Base-by-base conservation (phyloP, 345 rosid genomes). In the Barbarea vulgaris region DNA sequence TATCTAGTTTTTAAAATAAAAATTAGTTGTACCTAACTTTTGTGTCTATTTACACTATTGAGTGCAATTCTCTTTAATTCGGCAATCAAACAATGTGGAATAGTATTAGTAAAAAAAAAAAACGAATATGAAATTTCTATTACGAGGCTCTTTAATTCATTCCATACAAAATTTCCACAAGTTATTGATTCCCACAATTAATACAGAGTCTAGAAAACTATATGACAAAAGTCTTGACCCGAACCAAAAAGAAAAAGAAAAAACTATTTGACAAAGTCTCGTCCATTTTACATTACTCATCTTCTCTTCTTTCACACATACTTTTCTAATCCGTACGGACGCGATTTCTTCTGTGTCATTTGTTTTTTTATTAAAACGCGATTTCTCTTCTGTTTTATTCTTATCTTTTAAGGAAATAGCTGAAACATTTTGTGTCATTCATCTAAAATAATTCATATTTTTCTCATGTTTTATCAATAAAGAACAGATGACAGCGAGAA, bases 311-410 rank as follows among this genome's bases (percentile, higher is more conserved):
- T 54, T 69, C 75, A 55, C 67, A 54, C 76, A 17, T 37, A 69
- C 72, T 77, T 70, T 77, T 64, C 46, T 8, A 9, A 13, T 9
- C 21, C 13, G 69, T 75, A 54, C 64, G 79, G 48, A 69, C 70
- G 15, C 70, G 64, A 39, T 41, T 51, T 68, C 69, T 67, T 75
- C 34, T 66, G 19, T 33, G n/a, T n/a, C n/a, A n/a, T 36, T 11
- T 33, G 1, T 22, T 52, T 33, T 31, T 12, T 19, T 37, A 15
- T 34, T 19, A 6, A 37, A 37, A 60, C 64, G 18, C 69, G 56
- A 58, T 37, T 67, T 51, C 62, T 37, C 67, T 44, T 68, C 14
- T 54, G 55, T 64, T 69, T 42, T 53, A 44, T 61, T 5, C 36
- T 53, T 52, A 15, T 74, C 66, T 34, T 56, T 33, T 8, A 18